Evolutionary conservation across 192 early-diverging fungal species (phyloP), one percentile per base, ranked within the genome.

Genomic region (Gryganskiella cystojenkinii): DNA sequence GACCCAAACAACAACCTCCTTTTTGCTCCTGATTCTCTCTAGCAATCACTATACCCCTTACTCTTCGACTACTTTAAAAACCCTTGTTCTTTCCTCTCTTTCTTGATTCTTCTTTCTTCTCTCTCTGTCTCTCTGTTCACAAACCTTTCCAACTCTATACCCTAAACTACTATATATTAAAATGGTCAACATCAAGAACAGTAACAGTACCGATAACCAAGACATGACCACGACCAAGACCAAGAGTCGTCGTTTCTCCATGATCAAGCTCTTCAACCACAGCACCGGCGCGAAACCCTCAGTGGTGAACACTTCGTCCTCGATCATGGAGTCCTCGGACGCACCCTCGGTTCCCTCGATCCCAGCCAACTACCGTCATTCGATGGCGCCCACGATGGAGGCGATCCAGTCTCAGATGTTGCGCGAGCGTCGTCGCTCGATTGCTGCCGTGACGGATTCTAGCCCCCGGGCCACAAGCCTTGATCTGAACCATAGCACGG

Each of bases 371-470:
- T 78, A 64, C 33, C 74, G 74, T 47, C 74, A 78, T 42, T 78
- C 74, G 6, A 78, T 78, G 74, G 61, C 59, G 0, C 65, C 72
- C 0, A 62, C 72, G 3, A 67, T 67, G 59, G 66, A 73, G 17
- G 59, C 45, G 19, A 60, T 78, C 60, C 74, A 78, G 61, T 56
- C 27, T 47, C 54, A 78, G 47, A 55, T 78, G 52, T 25, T 68
- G 45, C 54, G 61, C 22, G 66, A 78, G 46, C 74, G 74, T 47
- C 74, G 74, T 50, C 67, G 67, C 53, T 78, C 74, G 24, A 62
- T 78, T 15, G 74, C 74, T 46, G 74, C 66, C 9, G 22, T 78
- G 20, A 40, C 61, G 6, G 74, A 78, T 22, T 44, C 60, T 2
- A n/a, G 31, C 7, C 13, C 31, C n/a, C 60, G 74, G 4, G 61